A percentile compares a stretch with the other conserved stretches of the same genome.
Conservation (phyloP, 495 filamentous ascomycete species). For the Penicillium turbatum region DNA sequence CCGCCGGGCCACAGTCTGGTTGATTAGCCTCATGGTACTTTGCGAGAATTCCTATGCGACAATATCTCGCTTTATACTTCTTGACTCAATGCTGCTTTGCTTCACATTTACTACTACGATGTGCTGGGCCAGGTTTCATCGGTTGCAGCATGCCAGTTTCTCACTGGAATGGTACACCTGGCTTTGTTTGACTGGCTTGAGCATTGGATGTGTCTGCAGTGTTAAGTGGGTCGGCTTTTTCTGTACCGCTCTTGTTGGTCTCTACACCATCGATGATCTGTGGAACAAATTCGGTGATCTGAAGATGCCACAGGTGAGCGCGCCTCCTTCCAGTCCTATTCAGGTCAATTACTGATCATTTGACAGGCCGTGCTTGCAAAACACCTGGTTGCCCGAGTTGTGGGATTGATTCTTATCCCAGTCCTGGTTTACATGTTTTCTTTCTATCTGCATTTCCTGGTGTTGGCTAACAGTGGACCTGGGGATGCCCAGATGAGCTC, state of each 20-base stretch:
- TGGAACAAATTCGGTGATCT: constrained; percentile 98
- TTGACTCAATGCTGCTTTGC: constrained; percentile 97
- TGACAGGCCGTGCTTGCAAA: constrained; percentile 62
- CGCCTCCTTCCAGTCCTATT: neutral
- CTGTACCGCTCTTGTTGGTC: constrained; percentile 85
- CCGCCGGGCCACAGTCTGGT: constrained; percentile 80
- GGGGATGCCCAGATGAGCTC: constrained; percentile 99
- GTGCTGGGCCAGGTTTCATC: constrained; percentile 95
- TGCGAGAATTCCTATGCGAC: constrained; percentile 99
- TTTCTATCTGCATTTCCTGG: constrained; percentile 88
- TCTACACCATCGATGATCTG: constrained; percentile 94
- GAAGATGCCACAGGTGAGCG: constrained; percentile 75
- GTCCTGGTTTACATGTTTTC: constrained; percentile 87
- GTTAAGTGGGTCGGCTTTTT: constrained; percentile 98
- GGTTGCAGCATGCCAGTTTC: constrained; percentile 77
- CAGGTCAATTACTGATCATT: neutral
- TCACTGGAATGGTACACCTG: constrained; percentile 85
- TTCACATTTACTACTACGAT: constrained; percentile 95
- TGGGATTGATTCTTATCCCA: constrained; percentile 85
- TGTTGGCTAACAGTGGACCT: constrained; percentile 90
- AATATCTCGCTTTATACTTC: constrained; percentile 93
- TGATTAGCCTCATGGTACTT: constrained; percentile 92
- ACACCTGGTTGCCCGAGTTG: constrained; percentile 74
- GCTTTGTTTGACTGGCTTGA: constrained; percentile 86
- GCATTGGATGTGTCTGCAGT: constrained; percentile 95